phyloP scores from a whole-genome alignment of 1,139 yeast species.

The Blastobotrys ciferrii region DNA sequence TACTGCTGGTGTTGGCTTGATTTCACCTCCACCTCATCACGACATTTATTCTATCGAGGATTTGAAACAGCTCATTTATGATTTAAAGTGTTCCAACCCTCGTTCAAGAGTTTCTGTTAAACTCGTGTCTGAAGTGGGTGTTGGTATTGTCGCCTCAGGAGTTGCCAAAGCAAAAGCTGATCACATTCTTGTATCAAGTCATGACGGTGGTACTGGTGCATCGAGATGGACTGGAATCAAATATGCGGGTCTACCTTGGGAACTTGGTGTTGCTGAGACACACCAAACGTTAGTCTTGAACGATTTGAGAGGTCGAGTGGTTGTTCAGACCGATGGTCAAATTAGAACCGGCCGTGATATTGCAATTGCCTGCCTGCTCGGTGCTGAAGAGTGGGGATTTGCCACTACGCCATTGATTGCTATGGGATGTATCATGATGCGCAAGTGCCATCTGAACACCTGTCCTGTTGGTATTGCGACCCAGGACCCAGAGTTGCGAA shows the following conservation, averaged over 20 bases:
- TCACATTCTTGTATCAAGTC: constrained; percentile 92
- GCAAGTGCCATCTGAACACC: constrained; percentile 88
- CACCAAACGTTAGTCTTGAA: constrained; percentile 95
- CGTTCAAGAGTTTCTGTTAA: constrained; percentile 96
- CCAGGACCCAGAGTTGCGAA: constrained; percentile 91
- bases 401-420: constrained; percentile 97
- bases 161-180: constrained; percentile 99
- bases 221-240: constrained; percentile 96
- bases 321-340: constrained; percentile 97
- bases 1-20: constrained; percentile 94
- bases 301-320: constrained; percentile 91
- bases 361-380: constrained; percentile 91
- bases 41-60: constrained; percentile 98
- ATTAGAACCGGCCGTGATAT: constrained; percentile 93
- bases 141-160: constrained; percentile 98
- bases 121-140: constrained; percentile 96
- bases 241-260: constrained; percentile 98
- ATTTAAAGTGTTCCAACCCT: constrained; percentile 94
- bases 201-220: constrained; percentile 99
- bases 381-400: constrained; percentile 98
- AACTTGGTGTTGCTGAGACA: constrained; percentile 95
- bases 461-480: constrained; percentile 99
- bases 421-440: constrained; percentile 95
- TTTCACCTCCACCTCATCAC: constrained; percentile 98
- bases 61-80: constrained; percentile 93